Conservation (phyloP, 2,329 filamentous ascomycete genomes). For the Exophiala mesophila region DNA sequence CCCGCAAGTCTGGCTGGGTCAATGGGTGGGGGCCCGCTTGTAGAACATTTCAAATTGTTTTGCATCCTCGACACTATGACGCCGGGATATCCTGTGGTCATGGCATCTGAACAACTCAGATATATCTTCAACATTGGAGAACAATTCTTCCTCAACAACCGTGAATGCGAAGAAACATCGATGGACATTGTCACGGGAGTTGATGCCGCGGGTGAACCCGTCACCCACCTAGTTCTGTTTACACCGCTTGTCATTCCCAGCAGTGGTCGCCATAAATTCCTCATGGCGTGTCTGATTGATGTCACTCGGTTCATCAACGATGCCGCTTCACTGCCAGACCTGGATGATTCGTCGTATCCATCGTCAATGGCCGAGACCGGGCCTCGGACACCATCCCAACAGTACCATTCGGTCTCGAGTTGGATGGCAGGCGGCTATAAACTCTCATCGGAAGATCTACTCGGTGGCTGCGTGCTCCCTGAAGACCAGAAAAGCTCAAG, state of each 20-base stretch:
- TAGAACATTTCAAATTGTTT: slow-evolving; percentile 30
- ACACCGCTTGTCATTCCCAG: slow-evolving; percentile 25
- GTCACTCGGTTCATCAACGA: slow-evolving; percentile 29
- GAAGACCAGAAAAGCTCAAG: slow-evolving; percentile 8
- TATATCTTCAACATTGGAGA: slow-evolving; percentile 26
- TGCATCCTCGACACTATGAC: slow-evolving; percentile 27
- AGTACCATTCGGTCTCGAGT: neutral
- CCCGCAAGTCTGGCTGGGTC: no score
- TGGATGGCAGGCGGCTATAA: slow-evolving; percentile 14
- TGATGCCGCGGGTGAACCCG: slow-evolving; percentile 25
- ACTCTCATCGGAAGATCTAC: slow-evolving; percentile 24
- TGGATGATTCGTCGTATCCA: slow-evolving; percentile 17
- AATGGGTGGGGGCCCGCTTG: slow-evolving; percentile 7
- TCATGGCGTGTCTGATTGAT: slow-evolving; percentile 28
- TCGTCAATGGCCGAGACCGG: slow-evolving; percentile 12
- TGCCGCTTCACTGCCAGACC: slow-evolving; percentile 24
- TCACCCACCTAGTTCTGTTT: slow-evolving; percentile 28
- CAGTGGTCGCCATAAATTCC: slow-evolving; percentile 23
- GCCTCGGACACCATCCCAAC: slow-evolving; percentile 10
- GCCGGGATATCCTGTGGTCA: slow-evolving; percentile 24
- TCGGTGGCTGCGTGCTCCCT: slow-evolving; percentile 23
- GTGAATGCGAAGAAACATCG: slow-evolving; percentile 20
- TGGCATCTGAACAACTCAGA: slow-evolving; percentile 26
- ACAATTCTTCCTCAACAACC: slow-evolving; percentile 26
- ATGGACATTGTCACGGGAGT: slow-evolving; percentile 27